Evolutionary conservation across 495 filamentous ascomycete species (phyloP).

Genomic region (Aspergillus biplanus): DNA sequence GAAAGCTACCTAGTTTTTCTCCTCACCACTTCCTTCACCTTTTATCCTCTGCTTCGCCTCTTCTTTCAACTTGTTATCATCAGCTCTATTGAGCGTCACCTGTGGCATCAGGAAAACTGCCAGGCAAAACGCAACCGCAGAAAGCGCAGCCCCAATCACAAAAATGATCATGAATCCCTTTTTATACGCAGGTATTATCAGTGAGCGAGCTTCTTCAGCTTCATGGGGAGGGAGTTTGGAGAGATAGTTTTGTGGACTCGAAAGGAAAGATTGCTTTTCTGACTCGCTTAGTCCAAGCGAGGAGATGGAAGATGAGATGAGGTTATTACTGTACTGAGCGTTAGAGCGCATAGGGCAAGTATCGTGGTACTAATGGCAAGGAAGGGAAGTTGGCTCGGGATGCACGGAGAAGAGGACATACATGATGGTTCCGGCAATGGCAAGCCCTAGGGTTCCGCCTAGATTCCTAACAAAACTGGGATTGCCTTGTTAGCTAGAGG

Average conservation of each 20-base stretch:
- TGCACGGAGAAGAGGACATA: slow-evolving; percentile 24
- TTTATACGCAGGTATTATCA: slow-evolving; percentile 51
- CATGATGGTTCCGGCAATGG: slow-evolving; percentile 56
- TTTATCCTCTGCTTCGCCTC: slow-evolving; percentile 42
- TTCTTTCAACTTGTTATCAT: slow-evolving; percentile 53
- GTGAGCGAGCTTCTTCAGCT: slow-evolving; percentile 38
- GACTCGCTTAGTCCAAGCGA: slow-evolving; percentile 32
- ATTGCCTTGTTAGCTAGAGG: slow-evolving; percentile 15
- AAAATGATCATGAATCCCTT: slow-evolving; percentile 56
- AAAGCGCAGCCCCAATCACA: slow-evolving; percentile 47
- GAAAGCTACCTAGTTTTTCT: background rate
- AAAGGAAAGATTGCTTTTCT: slow-evolving; percentile 35
- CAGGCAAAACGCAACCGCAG: slow-evolving; percentile 49
- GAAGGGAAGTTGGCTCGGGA: no score
- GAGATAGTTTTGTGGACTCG: slow-evolving; percentile 37
- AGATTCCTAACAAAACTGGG: slow-evolving; percentile 55
- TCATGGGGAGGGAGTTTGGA: slow-evolving; percentile 33
- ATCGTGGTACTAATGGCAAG: no score
- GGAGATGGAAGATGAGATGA: slow-evolving; percentile 40
- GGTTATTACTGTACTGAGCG: slow-evolving; percentile 43
- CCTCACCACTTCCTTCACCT: slow-evolving; percentile 20
- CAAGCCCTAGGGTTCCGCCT: slow-evolving; percentile 56
- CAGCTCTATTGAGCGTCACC: slow-evolving; percentile 42
- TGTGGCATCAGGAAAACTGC: slow-evolving; percentile 52
- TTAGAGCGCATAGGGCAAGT: no score